phyloP scores from a whole-genome alignment of 345 rosid species.

The Salix viminalis region DNA sequence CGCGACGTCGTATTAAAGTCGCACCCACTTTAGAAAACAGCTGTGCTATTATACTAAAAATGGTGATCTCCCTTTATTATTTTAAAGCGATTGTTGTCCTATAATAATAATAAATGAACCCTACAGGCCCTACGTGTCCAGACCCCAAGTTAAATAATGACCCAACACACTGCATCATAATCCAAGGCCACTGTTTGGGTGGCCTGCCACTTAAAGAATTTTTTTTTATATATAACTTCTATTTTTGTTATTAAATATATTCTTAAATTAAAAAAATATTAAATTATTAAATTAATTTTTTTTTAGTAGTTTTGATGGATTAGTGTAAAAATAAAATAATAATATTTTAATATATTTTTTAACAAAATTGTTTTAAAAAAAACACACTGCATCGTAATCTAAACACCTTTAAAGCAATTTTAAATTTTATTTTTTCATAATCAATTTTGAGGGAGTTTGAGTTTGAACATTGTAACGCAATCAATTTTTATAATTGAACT shows the following conservation, averaged over 20 bases:
- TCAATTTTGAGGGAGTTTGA: background rate
- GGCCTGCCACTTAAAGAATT: background rate
- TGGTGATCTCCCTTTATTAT: background rate
- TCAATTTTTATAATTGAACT: background rate
- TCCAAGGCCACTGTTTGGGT: background rate
- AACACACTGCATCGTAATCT: too few species aligned
- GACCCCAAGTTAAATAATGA: background rate
- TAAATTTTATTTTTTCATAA: background rate
- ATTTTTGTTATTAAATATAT: too few species aligned
- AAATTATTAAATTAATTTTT: background rate
- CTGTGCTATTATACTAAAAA: background rate
- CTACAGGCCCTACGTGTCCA: conserved; percentile 16
- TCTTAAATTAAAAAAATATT: background rate
- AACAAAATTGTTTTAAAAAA: too few species aligned
- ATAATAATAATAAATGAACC: background rate
- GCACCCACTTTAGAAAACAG: background rate
- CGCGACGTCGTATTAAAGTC: background rate
- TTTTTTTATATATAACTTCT: too few species aligned
- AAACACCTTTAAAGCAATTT: background rate
- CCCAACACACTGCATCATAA: background rate
- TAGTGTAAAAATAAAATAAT: background rate
- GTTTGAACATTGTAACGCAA: background rate
- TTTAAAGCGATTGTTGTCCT: background rate
- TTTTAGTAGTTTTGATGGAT: background rate
- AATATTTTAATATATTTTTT: too few species aligned